Conservation (phyloP, 2,329 filamentous ascomycete genomes). For the Aureobasidium sp. region DNA sequence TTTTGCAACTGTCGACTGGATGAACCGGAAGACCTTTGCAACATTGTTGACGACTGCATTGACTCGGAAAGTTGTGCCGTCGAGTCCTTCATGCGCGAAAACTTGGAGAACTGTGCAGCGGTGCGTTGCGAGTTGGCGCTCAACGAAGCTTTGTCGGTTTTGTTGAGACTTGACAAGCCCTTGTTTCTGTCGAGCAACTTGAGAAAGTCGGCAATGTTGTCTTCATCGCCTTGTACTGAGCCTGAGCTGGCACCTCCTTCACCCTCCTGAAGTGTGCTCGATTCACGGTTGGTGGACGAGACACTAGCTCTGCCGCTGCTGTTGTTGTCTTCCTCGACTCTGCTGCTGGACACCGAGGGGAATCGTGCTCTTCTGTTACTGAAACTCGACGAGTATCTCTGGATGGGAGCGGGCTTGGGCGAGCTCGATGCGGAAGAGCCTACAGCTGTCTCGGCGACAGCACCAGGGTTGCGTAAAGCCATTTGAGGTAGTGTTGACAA, state of each 20-base stretch:
- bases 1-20: slow-evolving; percentile 63
- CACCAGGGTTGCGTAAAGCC: slow-evolving; percentile 57
- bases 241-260: slow-evolving; percentile 46
- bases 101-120: slow-evolving; percentile 71
- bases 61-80: slow-evolving; percentile 86
- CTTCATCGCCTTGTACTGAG: slow-evolving; percentile 69
- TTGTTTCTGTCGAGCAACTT: slow-evolving; percentile 82
- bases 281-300: slow-evolving; percentile 62
- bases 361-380: slow-evolving; percentile 70
- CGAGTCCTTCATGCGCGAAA: slow-evolving; percentile 80
- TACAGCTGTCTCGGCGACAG: slow-evolving; percentile 48
- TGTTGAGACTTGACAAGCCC: slow-evolving; percentile 72
- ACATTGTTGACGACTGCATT: slow-evolving; percentile 78
- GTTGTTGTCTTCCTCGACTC: slow-evolving; percentile 61
- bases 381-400: slow-evolving; percentile 89
- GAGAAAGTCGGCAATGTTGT: slow-evolving; percentile 88
- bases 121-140: slow-evolving; percentile 62
- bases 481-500: slow-evolving; percentile 67
- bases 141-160: slow-evolving; percentile 41
- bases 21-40: slow-evolving; percentile 74
- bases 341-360: slow-evolving; percentile 66
- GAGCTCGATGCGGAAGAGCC: slow-evolving; percentile 64
- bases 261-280: slow-evolving; percentile 65
- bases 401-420: slow-evolving; percentile 67
- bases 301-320: slow-evolving; percentile 75